phyloP scores from a whole-genome alignment of 169 alveolate species.

The Cryptosporidium ubiquitum region DNA sequence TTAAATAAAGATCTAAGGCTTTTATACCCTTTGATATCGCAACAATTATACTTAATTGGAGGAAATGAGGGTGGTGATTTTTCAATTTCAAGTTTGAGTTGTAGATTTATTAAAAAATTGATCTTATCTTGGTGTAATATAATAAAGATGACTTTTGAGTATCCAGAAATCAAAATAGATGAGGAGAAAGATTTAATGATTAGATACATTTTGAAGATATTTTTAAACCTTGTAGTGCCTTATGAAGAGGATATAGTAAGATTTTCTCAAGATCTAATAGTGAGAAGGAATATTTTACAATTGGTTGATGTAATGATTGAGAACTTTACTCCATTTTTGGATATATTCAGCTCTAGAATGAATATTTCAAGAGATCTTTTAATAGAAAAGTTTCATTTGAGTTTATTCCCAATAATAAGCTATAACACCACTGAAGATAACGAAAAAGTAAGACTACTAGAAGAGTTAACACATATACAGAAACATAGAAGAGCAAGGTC shows the following conservation, averaged over 20 bases:
- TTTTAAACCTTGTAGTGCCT: slow-evolving; percentile 14
- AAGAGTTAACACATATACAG: slow-evolving; percentile 50
- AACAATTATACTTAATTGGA: slow-evolving; percentile 14
- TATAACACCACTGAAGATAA: slow-evolving; percentile 6
- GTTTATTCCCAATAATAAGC: slow-evolving; percentile 18
- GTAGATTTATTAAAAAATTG: background rate
- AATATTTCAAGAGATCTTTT: slow-evolving; percentile 6
- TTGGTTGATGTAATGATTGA: slow-evolving; percentile 1
- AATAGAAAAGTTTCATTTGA: slow-evolving; percentile 23
- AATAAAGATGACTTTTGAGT: background rate
- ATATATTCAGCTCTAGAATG: background rate
- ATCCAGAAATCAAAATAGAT: too few relatives aligned
- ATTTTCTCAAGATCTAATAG: slow-evolving; percentile 9
- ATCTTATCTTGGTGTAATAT: slow-evolving; percentile 21
- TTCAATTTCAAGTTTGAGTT: slow-evolving; percentile 5
- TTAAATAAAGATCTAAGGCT: background rate
- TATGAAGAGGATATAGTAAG: slow-evolving; percentile 21
- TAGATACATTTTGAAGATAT: background rate
- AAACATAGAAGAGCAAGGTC: slow-evolving; percentile 73
- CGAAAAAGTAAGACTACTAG: slow-evolving; percentile 48
- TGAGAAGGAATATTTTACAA: slow-evolving; percentile 12
- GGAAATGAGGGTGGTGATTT: slow-evolving; percentile 12
- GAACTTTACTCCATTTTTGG: slow-evolving; percentile 10
- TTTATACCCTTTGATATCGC: slow-evolving; percentile 23
- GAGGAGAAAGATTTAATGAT: background rate